Evolutionary conservation across 768 basidiomycete genomes (phyloP), one percentile per base, ranked within the genome.

Genomic region (Clathrus columnatus): DNA sequence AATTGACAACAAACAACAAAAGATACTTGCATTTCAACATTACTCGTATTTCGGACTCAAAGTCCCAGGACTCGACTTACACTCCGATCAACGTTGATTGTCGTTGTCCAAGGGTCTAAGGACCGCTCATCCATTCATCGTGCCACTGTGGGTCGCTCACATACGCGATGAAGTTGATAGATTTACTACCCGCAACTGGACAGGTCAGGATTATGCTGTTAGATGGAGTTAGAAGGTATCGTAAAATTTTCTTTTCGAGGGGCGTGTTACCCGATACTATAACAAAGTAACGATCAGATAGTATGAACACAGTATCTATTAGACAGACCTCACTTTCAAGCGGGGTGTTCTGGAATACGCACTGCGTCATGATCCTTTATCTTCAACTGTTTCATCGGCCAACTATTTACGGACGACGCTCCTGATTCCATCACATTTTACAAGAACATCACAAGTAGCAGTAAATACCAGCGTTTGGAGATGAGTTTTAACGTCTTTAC

Each of bases 11-110:
- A 21, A 43, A 42, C 4, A 29, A 1, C 10, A 28, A 17, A 6
- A 32, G 48, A 24, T 21, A 29, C 50, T 32, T 11, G 26, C 82
- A 85, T 67, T 78, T 68, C 17, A 86, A 62, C 0, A 87, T 63
- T 0, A 73, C 71, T 60, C 77, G 75, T 5, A 80, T 78, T 29
- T 85, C 84, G 1, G 77, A 70, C 64, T 85, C 84, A 74, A 84
- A 82, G 28, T 68, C 62, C 27, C 65, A 63, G 59, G 81, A 85
- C 24, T 72, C 64, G 7, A 59, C 61, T 63, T 50, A 82, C 78
- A 21, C 36, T 36, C 14, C 36, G 14, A 8, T 36, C 36, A 14
- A 14, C 36, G 36, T 36, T n/a, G 14, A 36, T 11, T 36, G 36
- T 36, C n/a, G n/a, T n/a, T n/a, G n/a, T n/a, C n/a, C n/a, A n/a